Conservation (phyloP, 441 rosid genomes). For the Manihot esculenta region DNA sequence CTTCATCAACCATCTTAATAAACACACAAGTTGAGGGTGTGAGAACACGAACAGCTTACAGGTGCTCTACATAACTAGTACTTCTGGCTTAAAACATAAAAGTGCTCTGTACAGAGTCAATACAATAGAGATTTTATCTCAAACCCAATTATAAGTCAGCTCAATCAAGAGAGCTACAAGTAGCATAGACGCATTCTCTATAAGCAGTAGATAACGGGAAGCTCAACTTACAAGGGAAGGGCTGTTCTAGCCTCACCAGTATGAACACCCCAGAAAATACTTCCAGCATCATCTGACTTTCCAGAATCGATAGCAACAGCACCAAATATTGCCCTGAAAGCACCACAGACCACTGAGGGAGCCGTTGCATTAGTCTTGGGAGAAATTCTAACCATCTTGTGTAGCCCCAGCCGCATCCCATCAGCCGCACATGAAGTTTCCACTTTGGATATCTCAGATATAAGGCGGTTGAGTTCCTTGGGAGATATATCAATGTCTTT, state of each 20-base stretch:
- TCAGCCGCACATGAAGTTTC: conserved; percentile 58
- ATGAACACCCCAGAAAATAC: conserved; percentile 56
- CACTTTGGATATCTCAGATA: conserved; percentile 50
- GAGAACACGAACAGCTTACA: too few species aligned
- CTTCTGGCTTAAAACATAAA: too few species aligned
- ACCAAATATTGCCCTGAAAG: conserved; percentile 66
- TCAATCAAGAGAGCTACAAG: not conserved
- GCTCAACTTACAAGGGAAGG: conserved; percentile 24
- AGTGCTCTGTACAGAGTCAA: too few species aligned
- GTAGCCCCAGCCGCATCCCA: conserved; percentile 52
- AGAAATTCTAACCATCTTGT: conserved; percentile 61
- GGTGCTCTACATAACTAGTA: not conserved
- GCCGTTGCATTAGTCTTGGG: conserved; percentile 49
- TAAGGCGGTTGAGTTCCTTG: conserved; percentile 39
- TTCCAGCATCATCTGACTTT: conserved; percentile 46
- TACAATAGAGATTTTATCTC: not conserved
- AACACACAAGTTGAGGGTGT: not conserved
- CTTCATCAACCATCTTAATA: not conserved
- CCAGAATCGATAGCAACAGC: conserved; percentile 62
- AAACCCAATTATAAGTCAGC: not conserved
- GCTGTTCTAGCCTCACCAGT: conserved; percentile 30
- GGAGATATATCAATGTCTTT: conserved; percentile 56
- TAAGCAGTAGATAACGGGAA: not conserved
- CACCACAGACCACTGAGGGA: conserved; percentile 51
- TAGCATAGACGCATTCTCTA: not conserved